Conservation (phyloP, 2,329 filamentous ascomycete genomes). For the Remersonia thermophila region DNA sequence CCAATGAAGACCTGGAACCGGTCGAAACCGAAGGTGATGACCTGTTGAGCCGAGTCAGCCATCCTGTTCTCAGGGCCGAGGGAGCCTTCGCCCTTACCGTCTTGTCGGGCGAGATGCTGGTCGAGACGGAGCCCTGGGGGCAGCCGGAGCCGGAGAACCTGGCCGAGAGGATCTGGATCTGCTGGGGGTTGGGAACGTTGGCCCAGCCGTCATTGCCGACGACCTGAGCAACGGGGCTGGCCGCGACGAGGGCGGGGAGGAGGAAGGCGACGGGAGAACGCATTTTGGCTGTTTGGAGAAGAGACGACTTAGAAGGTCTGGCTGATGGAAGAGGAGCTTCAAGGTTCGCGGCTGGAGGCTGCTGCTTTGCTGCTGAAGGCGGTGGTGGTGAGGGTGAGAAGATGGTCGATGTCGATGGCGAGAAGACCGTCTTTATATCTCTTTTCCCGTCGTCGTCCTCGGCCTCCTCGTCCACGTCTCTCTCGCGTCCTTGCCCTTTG, state of each 20-base stretch:
- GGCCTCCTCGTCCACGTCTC: background rate
- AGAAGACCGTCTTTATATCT: slow-evolving; percentile 17
- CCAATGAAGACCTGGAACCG: slow-evolving; percentile 36
- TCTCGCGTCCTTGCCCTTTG: slow-evolving; percentile 2
- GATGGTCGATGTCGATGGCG: slow-evolving; percentile 9
- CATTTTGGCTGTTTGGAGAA: slow-evolving; percentile 22
- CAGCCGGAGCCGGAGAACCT: slow-evolving; percentile 33
- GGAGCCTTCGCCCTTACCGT: slow-evolving; percentile 21
- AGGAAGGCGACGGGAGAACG: slow-evolving; percentile 23
- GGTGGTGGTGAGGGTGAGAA: slow-evolving; percentile 14
- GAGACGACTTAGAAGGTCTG: slow-evolving; percentile 7
- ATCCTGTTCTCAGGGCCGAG: background rate
- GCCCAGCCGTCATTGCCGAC: slow-evolving; percentile 19
- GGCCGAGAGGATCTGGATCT: slow-evolving; percentile 30
- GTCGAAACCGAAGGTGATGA: slow-evolving; percentile 36
- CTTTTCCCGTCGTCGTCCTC: slow-evolving; percentile 1
- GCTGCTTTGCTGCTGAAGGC: slow-evolving; percentile 10
- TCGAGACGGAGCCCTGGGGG: slow-evolving; percentile 31
- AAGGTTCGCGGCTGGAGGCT: slow-evolving; percentile 5
- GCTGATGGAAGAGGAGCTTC: slow-evolving; percentile 3
- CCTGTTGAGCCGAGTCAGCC: slow-evolving; percentile 15
- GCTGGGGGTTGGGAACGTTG: slow-evolving; percentile 26
- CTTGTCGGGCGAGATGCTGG: slow-evolving; percentile 29
- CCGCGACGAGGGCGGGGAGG: slow-evolving; percentile 26
- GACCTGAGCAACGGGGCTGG: slow-evolving; percentile 21